phyloP scores from a whole-genome alignment of 306 rosid genomes.

The Albizia julibrissin region DNA sequence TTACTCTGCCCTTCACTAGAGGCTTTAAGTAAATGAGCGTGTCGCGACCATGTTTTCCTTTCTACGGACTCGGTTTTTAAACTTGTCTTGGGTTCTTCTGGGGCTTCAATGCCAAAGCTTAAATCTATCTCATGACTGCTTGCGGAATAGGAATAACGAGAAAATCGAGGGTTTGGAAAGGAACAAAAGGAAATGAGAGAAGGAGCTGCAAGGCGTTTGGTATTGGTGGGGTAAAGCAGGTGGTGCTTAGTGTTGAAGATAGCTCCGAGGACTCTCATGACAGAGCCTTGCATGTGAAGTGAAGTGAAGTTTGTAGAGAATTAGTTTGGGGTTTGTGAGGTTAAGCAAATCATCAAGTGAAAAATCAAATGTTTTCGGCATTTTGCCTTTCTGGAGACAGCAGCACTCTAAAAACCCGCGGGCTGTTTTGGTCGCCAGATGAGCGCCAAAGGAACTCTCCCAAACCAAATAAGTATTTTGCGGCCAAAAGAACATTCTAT shows the following conservation, averaged over 20 bases:
- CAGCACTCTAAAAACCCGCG: not conserved
- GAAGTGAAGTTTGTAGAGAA: not conserved
- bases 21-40: constrained; percentile 18
- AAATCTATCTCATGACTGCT: constrained; percentile 28
- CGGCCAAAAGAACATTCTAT: no score
- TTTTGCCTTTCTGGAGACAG: not conserved
- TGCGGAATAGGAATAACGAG: constrained; percentile 39
- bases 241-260: constrained; percentile 45
- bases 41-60: constrained; percentile 49
- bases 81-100: not conserved
- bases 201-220: constrained; percentile 24
- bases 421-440: not conserved
- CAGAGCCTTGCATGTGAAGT: constrained; percentile 32
- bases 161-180: constrained; percentile 36
- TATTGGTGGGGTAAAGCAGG: constrained; percentile 27
- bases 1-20: constrained; percentile 14
- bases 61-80: not conserved
- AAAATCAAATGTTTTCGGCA: not conserved
- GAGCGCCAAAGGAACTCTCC: not conserved
- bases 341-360: not conserved
- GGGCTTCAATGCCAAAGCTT: not conserved
- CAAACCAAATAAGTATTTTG: no score
- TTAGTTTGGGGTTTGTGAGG: constrained; percentile 18
- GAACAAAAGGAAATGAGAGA: constrained; percentile 39
- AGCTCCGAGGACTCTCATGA: constrained; percentile 58